Evolutionary conservation across 495 filamentous ascomycete genomes (phyloP).

Genomic region (Penicillium lagena): DNA sequence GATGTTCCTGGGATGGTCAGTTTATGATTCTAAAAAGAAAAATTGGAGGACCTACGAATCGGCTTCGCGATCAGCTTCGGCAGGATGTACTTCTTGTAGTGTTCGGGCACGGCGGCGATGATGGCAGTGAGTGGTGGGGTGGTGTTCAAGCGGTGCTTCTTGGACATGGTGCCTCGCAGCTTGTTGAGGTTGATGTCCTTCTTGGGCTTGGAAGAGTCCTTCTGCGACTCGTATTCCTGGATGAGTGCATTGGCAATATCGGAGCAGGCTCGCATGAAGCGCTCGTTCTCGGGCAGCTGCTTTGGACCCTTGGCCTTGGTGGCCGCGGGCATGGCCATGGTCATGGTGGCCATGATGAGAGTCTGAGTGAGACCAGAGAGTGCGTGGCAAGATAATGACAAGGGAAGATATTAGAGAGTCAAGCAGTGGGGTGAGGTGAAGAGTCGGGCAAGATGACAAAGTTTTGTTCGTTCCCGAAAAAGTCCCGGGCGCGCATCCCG

Average conservation of each 20-base stretch:
- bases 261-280: conserved; percentile 86
- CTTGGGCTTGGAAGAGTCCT: conserved; percentile 61
- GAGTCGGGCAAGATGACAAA: conserved; percentile 27
- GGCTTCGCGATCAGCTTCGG: conserved; percentile 95
- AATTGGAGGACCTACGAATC: conserved; percentile 54
- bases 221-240: conserved; percentile 78
- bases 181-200: conserved; percentile 91
- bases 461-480: conserved; percentile 39
- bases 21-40: background rate
- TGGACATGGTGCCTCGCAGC: conserved; percentile 78
- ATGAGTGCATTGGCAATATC: conserved; percentile 92
- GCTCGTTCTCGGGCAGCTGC: conserved; percentile 84
- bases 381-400: background rate
- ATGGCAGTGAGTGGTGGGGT: conserved; percentile 93
- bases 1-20: conserved; percentile 61
- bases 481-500: conserved; percentile 28
- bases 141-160: conserved; percentile 78
- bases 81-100: conserved; percentile 98
- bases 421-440: conserved; percentile 9
- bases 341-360: conserved; percentile 54
- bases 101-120: conserved; percentile 93
- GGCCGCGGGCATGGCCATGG: conserved; percentile 48
- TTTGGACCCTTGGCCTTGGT: conserved; percentile 59
- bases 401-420: background rate
- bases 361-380: conserved; percentile 2